A percentile compares a stretch with the other conserved stretches of the same genome.
Conservation (phyloP, 1,284 basidiomycete genomes). For the Ceratobasidium sp. region DNA sequence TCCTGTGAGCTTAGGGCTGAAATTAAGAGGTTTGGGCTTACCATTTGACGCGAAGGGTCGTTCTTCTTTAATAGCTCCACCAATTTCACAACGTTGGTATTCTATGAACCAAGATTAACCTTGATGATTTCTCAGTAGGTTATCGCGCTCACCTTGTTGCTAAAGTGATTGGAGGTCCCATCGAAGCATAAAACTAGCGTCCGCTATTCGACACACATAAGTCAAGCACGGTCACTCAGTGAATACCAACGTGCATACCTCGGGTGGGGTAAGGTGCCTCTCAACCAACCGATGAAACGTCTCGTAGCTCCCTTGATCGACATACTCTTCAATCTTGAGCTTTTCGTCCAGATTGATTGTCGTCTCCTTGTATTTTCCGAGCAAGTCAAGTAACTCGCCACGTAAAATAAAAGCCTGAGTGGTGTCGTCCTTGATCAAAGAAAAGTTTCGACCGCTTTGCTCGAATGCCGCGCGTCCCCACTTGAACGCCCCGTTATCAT, state of each 20-base stretch:
- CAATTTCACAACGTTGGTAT: slow-evolving; percentile 42
- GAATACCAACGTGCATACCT: neutral
- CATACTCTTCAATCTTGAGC: slow-evolving; percentile 22
- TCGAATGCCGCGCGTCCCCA: slow-evolving; percentile 27
- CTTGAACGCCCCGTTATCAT: slow-evolving; percentile 22
- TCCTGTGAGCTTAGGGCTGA: neutral
- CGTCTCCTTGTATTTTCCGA: neutral
- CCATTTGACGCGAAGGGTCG: slow-evolving; percentile 44
- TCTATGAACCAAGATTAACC: neutral
- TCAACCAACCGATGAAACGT: slow-evolving; percentile 10
- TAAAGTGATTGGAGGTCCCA: slow-evolving; percentile 49
- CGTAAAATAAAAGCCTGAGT: neutral
- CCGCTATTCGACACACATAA: slow-evolving; percentile 1
- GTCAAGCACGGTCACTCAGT: neutral
- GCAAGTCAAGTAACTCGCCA: neutral
- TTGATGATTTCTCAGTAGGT: too few relatives aligned
- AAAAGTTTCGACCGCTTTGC: slow-evolving; percentile 4
- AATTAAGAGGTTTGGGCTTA: neutral
- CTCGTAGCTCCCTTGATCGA: slow-evolving; percentile 7
- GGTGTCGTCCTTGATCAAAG: neutral
- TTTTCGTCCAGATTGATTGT: slow-evolving; percentile 13
- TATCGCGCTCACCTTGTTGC: slow-evolving; percentile 22
- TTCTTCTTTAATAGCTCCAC: slow-evolving; percentile 48
- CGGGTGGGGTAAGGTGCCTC: neutral
- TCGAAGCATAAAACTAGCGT: slow-evolving; percentile 50